Evolutionary conservation across 1,284 basidiomycete species (phyloP).

Genomic region (Rhodotorula sp.): DNA sequence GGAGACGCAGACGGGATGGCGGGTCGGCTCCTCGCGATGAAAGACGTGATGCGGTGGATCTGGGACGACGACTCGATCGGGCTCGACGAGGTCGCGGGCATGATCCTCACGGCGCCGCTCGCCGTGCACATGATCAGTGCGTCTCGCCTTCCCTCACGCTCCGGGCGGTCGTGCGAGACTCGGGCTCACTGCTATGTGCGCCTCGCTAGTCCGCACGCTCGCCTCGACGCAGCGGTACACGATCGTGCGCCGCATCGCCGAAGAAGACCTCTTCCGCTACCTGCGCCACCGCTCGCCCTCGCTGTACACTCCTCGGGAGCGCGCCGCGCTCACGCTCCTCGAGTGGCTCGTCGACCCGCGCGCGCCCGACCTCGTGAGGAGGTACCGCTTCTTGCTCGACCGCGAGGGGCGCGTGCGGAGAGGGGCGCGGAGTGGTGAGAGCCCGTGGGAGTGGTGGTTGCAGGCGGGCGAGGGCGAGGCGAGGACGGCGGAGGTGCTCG

Average conservation of each 20-base stretch:
- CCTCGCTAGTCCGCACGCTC: not conserved
- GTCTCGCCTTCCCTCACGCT: not conserved
- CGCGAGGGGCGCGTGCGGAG: not conserved
- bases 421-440: not conserved
- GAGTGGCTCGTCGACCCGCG: not conserved
- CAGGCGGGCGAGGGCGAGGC: not conserved
- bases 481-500: not conserved
- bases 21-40: not conserved
- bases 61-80: constrained; percentile 1
- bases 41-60: constrained; percentile 5
- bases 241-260: not conserved
- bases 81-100: not conserved
- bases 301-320: not conserved
- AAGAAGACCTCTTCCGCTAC: not conserved
- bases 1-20: not conserved
- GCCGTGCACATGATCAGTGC: not conserved
- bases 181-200: not conserved
- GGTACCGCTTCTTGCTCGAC: not conserved
- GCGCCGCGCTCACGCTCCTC: not conserved
- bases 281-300: not conserved
- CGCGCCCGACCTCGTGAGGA: not conserved
- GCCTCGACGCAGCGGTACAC: not conserved
- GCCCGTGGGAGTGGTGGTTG: not conserved
- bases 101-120: not conserved
- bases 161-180: not conserved